These are phyloP conservation scores for Vitis labrusca DNA, from an alignment of 164 flowering plant species.

Conservation along the genomic window DNA sequence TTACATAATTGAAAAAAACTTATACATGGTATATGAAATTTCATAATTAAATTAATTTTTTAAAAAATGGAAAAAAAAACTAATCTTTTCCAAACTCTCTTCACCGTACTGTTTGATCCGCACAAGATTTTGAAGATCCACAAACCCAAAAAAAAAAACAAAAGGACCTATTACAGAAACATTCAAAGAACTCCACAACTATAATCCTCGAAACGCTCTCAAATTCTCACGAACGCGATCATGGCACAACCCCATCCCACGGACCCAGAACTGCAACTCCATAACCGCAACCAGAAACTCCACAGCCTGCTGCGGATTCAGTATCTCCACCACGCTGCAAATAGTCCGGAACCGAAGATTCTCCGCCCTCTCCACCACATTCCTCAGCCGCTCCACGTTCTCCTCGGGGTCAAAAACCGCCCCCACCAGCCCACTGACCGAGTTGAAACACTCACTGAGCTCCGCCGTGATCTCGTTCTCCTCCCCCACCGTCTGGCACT, in stretches of 20 bases:
- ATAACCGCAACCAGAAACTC: constrained; percentile 67
- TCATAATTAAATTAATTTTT: too few species aligned
- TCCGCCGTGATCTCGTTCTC: constrained; percentile 66
- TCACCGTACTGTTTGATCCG: too few species aligned
- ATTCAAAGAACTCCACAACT: too few species aligned
- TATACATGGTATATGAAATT: too few species aligned
- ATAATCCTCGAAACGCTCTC: too few species aligned
- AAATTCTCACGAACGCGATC: constrained; percentile 30
- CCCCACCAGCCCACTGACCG: constrained; percentile 29
- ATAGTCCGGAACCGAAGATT: constrained; percentile 59
- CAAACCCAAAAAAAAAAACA: too few species aligned
- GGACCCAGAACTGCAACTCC: constrained; percentile 57
- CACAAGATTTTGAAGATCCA: too few species aligned
- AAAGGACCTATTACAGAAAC: too few species aligned
- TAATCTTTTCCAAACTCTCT: too few species aligned
- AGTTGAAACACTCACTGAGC: constrained; percentile 62
- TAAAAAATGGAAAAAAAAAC: too few species aligned
- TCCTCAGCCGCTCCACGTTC: constrained; percentile 35
- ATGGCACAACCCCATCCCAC: constrained; percentile 47
- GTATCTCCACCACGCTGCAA: constrained; percentile 46
- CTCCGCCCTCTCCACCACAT: constrained; percentile 52
- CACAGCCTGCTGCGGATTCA: constrained; percentile 65
- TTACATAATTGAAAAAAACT: too few species aligned
- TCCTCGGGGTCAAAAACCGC: constrained; percentile 13
- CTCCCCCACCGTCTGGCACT: constrained; percentile 63